Evolutionary conservation across 176 grass and related monocot species (phyloP), one percentile per base, ranked within the genome.

Genomic region (Carex cristatella): DNA sequence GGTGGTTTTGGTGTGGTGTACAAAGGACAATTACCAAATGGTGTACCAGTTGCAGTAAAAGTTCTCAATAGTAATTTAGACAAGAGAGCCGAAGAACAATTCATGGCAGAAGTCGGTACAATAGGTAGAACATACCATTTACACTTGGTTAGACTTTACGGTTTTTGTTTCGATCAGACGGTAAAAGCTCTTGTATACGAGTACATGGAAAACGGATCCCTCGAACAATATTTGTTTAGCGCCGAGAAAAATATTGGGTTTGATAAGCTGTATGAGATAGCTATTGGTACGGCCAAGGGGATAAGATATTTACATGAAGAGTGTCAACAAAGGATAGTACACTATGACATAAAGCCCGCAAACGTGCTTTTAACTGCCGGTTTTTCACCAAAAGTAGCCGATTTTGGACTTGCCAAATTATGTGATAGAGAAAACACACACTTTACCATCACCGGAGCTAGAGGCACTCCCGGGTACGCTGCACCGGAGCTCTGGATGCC

Each of bases 321-420:
- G 87, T 95, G 93, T 66, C 46, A 81, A 51, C 85, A 89, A 3
- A 55, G 82, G 80, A 95, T 95, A 51, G 65, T 93, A 15, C 93
- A 95, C 87, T 91, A 91, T 65, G 93, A 95, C 78, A 95, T 91
- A 81, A 95, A 95, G 74, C 93, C 93, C 0, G 93, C n/a, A 44
- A 95, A 95, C 84, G 85, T 95, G 10, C 85, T 95, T 5, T 79
- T 95, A 64, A 68, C 48, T 1, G 87, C 73, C 6, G 79, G 84
- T 28, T 83, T 75, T 59, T 44, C 56, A 4, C 91, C 94, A 0
- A 96, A 96, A 81, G 89, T 96, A 23, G 81, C 94, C 3, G 91
- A 96, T 84, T 93, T 93, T 66, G 94, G 94, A 37, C 65, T 96
- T 1, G 91, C 91, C 13, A 87, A 85, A 84, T 87, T 96, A 1